A percentile compares a stretch with the other conserved stretches of the same genome.
phyloP scores from a whole-genome alignment of 2,329 filamentous ascomycete species.

The Fonsecaea multimorphosa region DNA sequence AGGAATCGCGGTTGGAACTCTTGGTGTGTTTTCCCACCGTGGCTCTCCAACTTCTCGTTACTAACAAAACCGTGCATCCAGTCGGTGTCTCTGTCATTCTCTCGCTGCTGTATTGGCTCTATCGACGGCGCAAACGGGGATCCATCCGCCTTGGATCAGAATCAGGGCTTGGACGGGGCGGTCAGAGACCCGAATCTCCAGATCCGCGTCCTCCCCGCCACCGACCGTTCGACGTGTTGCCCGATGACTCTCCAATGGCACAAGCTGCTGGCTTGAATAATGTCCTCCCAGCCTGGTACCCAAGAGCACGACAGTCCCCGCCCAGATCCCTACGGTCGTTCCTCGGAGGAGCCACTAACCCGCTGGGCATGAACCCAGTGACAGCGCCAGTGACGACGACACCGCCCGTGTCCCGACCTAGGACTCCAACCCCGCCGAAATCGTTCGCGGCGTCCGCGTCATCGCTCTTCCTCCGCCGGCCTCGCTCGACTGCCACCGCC shows the following conservation, averaged over 20 bases:
- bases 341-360: background rate
- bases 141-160: background rate
- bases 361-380: background rate
- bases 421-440: background rate
- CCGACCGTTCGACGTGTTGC: background rate
- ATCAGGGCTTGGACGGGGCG: background rate
- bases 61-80: background rate
- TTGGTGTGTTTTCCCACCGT: background rate
- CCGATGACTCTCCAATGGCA: background rate
- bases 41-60: background rate
- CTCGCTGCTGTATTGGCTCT: constrained; percentile 1
- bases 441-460: background rate
- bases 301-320: background rate
- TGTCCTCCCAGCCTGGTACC: background rate
- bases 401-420: background rate
- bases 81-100: background rate
- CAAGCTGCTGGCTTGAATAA: background rate
- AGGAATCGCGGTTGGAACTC: background rate
- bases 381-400: background rate
- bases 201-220: background rate
- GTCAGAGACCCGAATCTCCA: background rate
- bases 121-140: background rate
- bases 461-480: background rate
- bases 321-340: background rate
- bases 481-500: too few relatives aligned